Evolutionary conservation across 179 eudicot species (phyloP).

Genomic region (Pouteria campechiana): DNA sequence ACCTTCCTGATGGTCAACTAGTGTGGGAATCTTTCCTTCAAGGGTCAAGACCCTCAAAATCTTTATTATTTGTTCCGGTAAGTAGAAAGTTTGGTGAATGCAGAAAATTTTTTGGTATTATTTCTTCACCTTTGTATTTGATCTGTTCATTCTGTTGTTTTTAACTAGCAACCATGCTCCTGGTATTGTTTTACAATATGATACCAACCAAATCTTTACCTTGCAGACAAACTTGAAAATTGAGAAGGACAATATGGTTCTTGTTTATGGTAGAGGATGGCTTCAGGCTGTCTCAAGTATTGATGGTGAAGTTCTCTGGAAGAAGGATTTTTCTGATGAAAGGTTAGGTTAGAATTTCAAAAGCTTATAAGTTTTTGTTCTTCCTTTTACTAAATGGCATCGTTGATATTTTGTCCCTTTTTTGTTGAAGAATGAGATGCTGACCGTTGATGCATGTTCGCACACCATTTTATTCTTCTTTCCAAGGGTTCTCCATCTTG

Average conservation of each 20-base stretch:
- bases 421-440: too few species aligned
- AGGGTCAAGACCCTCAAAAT: constrained; percentile 55
- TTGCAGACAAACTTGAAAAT: constrained; percentile 60
- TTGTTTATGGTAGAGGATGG: constrained; percentile 64
- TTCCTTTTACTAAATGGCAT: too few species aligned
- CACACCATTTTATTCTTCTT: not conserved
- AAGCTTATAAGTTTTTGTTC: constrained; percentile 6
- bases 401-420: too few species aligned
- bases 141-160: not conserved
- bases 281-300: constrained; percentile 86
- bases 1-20: constrained; percentile 99
- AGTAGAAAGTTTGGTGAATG: constrained; percentile 13
- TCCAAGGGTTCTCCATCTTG: too few species aligned
- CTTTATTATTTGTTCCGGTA: constrained; percentile 64
- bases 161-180: not conserved
- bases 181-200: not conserved
- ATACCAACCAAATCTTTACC: not conserved
- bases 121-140: not conserved
- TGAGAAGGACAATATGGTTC: constrained; percentile 51
- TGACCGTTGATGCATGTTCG: not conserved
- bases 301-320: constrained; percentile 87
- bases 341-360: constrained; percentile 35
- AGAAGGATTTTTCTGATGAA: constrained; percentile 47
- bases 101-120: not conserved
- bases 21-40: constrained; percentile 84